phyloP scores from a whole-genome alignment of 306 rosid species.

The Quercus rubra region DNA sequence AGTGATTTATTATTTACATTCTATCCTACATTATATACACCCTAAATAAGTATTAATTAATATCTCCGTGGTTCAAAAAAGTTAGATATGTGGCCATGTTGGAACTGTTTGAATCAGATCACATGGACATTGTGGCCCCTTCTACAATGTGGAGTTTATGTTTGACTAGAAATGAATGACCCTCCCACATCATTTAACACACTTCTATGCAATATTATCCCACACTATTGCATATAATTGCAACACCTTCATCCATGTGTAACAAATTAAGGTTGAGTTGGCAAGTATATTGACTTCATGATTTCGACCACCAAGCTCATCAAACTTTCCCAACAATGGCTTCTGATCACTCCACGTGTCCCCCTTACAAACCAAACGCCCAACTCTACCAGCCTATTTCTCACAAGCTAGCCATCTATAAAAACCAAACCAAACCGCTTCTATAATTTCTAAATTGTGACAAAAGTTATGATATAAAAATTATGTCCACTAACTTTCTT shows the following conservation, averaged over 20 bases:
- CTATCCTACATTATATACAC: neutral
- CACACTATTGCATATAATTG: constrained; percentile 15
- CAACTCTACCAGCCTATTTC: neutral
- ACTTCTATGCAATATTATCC: constrained; percentile 6
- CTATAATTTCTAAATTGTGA: too few species aligned
- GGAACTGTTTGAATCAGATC: neutral
- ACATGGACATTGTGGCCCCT: constrained; percentile 6
- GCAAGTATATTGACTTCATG: constrained; percentile 21
- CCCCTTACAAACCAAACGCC: neutral
- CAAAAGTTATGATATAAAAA: too few species aligned
- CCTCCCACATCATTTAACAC: constrained; percentile 17
- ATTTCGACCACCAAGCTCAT: constrained; percentile 28
- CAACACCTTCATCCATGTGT: constrained; percentile 13
- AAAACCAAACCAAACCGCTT: neutral
- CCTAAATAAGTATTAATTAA: too few species aligned
- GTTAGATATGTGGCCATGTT: neutral
- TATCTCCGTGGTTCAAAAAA: neutral
- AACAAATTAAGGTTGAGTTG: constrained; percentile 24
- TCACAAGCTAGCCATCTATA: neutral
- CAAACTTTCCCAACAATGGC: neutral
- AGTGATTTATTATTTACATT: neutral
- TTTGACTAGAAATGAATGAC: constrained; percentile 21
- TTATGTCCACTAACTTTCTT: too few species aligned
- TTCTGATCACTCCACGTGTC: constrained; percentile 16
- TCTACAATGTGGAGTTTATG: constrained; percentile 8